Evolutionary conservation across 2,329 filamentous ascomycete species (phyloP).

Genomic region (Fusarium sp.): DNA sequence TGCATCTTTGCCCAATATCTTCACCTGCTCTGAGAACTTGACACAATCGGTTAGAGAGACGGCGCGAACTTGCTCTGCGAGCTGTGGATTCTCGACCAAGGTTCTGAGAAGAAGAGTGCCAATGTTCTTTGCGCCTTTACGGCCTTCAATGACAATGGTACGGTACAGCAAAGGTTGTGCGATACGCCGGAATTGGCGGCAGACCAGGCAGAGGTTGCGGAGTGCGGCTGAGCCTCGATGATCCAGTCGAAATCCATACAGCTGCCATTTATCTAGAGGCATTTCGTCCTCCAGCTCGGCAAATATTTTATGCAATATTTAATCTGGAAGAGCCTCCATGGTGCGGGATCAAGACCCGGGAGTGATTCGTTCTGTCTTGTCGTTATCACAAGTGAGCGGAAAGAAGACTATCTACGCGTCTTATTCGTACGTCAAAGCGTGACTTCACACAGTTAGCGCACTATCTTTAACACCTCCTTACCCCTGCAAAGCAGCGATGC

Average conservation of each 20-base stretch:
- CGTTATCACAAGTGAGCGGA: not conserved
- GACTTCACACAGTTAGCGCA: no score
- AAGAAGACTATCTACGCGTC: no score
- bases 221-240: not conserved
- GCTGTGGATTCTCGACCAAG: not conserved
- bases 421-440: no score
- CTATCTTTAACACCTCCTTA: no score
- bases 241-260: not conserved
- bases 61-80: not conserved
- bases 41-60: not conserved
- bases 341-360: rapidly evolving
- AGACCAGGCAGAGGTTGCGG: constrained; percentile 2
- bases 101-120: not conserved
- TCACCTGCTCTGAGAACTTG: rapidly evolving
- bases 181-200: constrained; percentile 1
- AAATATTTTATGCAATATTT: not conserved
- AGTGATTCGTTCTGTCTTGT: not conserved
- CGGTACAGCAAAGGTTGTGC: not conserved
- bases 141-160: not conserved
- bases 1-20: not conserved
- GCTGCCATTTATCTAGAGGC: not conserved
- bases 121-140: not conserved
- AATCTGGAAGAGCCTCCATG: not conserved
- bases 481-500: no score
- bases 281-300: not conserved